phyloP scores from a whole-genome alignment of 202 grass and related monocot species.

The Alloteropsis angusta region DNA sequence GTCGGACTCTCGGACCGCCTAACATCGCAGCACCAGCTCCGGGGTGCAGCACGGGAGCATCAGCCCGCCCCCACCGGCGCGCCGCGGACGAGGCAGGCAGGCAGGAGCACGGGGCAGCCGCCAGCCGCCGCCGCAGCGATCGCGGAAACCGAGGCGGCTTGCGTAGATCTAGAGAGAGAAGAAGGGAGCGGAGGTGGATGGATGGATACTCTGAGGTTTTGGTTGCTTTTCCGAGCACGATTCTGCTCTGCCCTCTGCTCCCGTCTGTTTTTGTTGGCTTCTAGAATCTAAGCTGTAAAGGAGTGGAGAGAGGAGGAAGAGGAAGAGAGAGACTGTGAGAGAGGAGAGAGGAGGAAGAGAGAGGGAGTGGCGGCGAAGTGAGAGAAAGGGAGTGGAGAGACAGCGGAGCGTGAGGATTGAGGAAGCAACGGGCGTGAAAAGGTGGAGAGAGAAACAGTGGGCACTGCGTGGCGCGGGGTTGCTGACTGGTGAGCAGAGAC shows the following conservation, averaged over 20 bases:
- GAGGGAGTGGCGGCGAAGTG: neutral
- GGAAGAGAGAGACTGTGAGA: neutral
- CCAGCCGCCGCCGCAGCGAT: neutral
- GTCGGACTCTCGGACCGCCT: neutral
- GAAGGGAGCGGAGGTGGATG: neutral
- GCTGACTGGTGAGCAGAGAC: neutral
- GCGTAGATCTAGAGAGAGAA: slow-evolving; percentile 40
- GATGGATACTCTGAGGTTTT: neutral
- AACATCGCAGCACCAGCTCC: neutral
- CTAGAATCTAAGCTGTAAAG: slow-evolving; percentile 45
- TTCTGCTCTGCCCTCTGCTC: neutral
- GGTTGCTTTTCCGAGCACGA: slow-evolving; percentile 8
- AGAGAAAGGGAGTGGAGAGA: slow-evolving; percentile 4
- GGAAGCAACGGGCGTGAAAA: slow-evolving; percentile 6
- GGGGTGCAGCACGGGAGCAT: neutral
- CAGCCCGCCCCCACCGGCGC: neutral
- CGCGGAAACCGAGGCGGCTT: slow-evolving; percentile 26
- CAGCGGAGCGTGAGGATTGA: neutral
- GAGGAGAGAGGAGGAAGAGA: neutral
- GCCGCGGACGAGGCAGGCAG: neutral
- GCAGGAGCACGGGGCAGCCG: neutral
- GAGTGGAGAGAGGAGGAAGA: neutral
- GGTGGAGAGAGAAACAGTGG: neutral
- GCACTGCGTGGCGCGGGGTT: neutral
- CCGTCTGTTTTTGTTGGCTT: slow-evolving; percentile 43